phyloP scores from a whole-genome alignment of 1,284 basidiomycete genomes.

The Cryptococcus sp. region DNA sequence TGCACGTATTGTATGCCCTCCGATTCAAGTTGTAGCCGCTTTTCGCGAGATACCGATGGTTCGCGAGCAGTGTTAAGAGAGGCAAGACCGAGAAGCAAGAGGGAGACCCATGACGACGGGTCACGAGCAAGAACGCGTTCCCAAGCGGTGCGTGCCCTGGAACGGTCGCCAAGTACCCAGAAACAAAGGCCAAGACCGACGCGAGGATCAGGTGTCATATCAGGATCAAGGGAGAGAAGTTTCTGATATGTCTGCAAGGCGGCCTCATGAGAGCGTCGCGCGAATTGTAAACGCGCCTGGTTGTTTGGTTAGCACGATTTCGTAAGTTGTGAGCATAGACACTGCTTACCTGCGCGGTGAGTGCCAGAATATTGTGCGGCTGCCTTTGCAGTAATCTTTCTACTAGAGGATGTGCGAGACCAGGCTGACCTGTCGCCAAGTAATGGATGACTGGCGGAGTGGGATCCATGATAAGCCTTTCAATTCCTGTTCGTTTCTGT shows the following conservation, averaged over 20 bases:
- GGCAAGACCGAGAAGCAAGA: conserved; percentile 78
- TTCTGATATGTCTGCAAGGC: conserved; percentile 82
- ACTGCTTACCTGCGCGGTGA: conserved; percentile 31
- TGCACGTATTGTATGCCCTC: conserved; percentile 40
- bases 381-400: conserved; percentile 75
- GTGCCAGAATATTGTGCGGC: conserved; percentile 68
- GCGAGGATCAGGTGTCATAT: conserved; percentile 81
- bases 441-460: conserved; percentile 67
- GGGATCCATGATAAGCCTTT: not conserved
- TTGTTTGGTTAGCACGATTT: conserved; percentile 1
- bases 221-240: conserved; percentile 72
- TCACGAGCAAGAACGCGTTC: conserved; percentile 66
- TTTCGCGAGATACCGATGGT: conserved; percentile 56
- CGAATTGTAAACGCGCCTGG: conserved; percentile 81
- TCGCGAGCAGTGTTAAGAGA: conserved; percentile 76
- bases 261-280: conserved; percentile 70
- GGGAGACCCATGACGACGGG: conserved; percentile 70
- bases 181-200: conserved; percentile 90
- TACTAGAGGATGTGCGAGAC: conserved; percentile 75
- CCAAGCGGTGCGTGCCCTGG: conserved; percentile 81
- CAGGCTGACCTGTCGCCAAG: conserved; percentile 73
- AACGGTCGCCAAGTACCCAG: conserved; percentile 79
- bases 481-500: not conserved
- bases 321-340: not conserved
- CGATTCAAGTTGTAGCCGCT: conserved; percentile 37